These are phyloP conservation scores for Diaporthe helianthi DNA, from an alignment of 2,329 filamentous ascomycete genomes.

Conservation along the genomic window DNA sequence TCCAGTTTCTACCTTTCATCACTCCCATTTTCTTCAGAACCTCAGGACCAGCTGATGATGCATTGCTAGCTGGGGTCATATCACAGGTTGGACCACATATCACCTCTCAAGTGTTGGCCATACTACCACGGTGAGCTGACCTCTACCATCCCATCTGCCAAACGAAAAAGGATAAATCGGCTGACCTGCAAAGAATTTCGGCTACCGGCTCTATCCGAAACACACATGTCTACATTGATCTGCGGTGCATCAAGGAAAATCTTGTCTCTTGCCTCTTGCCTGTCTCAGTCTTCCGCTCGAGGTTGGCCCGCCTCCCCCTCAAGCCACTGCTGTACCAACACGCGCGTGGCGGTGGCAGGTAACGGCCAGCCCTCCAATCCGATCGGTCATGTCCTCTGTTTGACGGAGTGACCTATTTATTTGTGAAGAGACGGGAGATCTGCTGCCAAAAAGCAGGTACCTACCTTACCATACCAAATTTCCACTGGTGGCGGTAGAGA, in stretches of 20 bases:
- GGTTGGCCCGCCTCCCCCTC: slow-evolving; percentile 13
- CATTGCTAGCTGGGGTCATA: neutral
- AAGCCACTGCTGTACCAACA: slow-evolving; percentile 5
- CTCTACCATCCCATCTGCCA: neutral
- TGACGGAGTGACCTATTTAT: neutral
- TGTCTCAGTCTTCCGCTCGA: slow-evolving; percentile 10
- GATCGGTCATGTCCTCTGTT: neutral
- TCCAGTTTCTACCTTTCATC: neutral
- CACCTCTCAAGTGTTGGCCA: neutral
- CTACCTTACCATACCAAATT: neutral
- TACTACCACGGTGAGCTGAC: neutral
- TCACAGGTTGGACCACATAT: neutral
- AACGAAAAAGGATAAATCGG: neutral
- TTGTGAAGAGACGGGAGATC: neutral
- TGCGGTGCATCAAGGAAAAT: slow-evolving; percentile 13
- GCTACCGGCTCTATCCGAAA: slow-evolving; percentile 20
- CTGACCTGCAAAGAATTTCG: neutral
- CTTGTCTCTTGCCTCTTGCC: slow-evolving; percentile 4
- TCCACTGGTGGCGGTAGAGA: neutral
- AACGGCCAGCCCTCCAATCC: slow-evolving; percentile 1
- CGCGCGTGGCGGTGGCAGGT: slow-evolving; percentile 25
- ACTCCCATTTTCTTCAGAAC: neutral
- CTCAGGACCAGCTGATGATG: no score
- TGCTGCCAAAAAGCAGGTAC: neutral
- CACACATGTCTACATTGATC: slow-evolving; percentile 9